phyloP scores from a whole-genome alignment of 306 rosid species.

The Rosa lucieae region DNA sequence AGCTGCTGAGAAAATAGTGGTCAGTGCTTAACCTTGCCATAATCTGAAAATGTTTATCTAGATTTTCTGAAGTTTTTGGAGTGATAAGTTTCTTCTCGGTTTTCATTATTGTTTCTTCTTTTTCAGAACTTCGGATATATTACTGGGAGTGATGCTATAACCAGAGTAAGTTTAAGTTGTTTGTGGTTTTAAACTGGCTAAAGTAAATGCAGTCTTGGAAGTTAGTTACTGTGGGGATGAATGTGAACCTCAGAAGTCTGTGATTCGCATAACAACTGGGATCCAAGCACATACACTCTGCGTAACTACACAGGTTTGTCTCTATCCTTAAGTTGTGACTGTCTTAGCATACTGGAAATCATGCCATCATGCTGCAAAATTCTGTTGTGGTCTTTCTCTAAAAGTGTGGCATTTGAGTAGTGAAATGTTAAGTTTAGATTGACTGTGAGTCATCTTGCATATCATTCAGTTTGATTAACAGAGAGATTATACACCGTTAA shows the following conservation, averaged over 20 bases:
- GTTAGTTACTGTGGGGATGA: not conserved
- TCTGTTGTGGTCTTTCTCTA: not conserved
- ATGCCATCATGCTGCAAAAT: not conserved
- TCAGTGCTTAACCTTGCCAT: conserved; percentile 28
- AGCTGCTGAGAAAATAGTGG: conserved; percentile 97
- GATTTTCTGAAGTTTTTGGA: not conserved
- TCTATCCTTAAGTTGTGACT: not conserved
- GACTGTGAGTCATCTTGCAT: not conserved
- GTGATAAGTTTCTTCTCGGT: conserved; percentile 3
- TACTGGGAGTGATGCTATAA: conserved; percentile 84
- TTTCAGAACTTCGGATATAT: conserved; percentile 85
- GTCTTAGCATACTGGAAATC: not conserved
- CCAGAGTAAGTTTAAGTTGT: conserved; percentile 48
- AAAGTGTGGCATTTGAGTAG: not conserved
- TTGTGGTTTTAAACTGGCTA: conserved; percentile 18
- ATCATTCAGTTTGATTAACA: not conserved
- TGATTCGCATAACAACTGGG: conserved; percentile 85
- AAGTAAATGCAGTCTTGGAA: not conserved
- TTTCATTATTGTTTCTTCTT: not conserved
- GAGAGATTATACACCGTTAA: no score
- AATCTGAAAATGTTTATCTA: conserved; percentile 8
- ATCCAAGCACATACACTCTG: conserved; percentile 98
- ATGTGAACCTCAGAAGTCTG: conserved; percentile 37
- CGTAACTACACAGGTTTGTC: conserved; percentile 85
- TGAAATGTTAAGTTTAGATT: not conserved